Base-by-base conservation (phyloP, 1,139 yeast species). In the Debaryomycetaceae sp. region DNA sequence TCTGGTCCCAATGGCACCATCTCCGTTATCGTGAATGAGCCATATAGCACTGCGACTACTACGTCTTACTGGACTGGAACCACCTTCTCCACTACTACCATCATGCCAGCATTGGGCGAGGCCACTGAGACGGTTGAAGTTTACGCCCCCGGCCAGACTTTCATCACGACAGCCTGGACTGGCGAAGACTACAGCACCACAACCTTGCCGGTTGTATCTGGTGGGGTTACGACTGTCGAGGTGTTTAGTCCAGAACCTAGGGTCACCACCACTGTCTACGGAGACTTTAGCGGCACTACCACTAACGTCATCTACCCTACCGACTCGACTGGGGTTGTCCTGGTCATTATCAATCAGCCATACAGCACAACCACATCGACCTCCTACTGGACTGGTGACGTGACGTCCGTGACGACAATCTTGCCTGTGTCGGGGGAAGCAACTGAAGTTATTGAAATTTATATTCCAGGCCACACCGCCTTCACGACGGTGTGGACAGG, bases 131-230 rank as follows among this genome's bases (percentile, higher is more conserved):
- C 32, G 3, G 18, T 30, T 18, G 23, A 16, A 6, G 12, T 32
- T 10, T 40, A 42, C 5, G 38, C 6, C 26, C 30, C 30, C 5
- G 33, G 21, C 5, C 11, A n/a, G 4, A 14, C 16, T 6, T 23
- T 30, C 5, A 10, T 5, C 5, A 25, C 30, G 10, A 25, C 6
- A 7, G 7, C 33, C 10, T 28, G 30, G 30, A 28, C 30, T 10
- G 33, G 33, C 9, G 5, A 27, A 7, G 6, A 4, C 5, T 23
- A 27, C 6, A 6, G 16, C 9, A 23, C 9, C 6, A 6, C 9
- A 8, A 23, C 25, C 6, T 9, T 23, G 16, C 8, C 25, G 14
- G 25, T 9, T 6, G 9, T 8, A 6, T 11, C 10, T 27, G 5
- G 15, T 11, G 31, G 34, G 2, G 23, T 28, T 9, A 18, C n/a